These are phyloP conservation scores for Silene uniflora DNA, from an alignment of 148 eudicot genomes.

Conservation along the genomic window DNA sequence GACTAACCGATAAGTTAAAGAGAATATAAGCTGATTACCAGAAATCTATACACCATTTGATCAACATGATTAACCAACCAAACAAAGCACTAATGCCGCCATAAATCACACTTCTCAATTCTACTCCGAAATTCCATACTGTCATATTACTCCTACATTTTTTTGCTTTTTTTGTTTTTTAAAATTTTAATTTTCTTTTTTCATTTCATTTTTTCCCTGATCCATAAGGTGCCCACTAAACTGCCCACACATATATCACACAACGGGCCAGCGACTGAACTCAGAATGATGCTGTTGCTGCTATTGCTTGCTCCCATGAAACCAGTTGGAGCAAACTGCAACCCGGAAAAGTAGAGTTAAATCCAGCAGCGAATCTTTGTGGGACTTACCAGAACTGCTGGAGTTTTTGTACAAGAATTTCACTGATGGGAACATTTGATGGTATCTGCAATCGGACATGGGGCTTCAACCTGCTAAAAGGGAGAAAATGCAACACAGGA, in stretches of 20 bases:
- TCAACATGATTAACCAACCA: neutral
- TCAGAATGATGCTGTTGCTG: conserved; percentile 16
- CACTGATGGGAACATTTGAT: conserved; percentile 5
- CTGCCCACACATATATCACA: conserved; percentile 13
- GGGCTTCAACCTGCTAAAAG: conserved; percentile 43
- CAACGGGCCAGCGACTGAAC: conserved; percentile 9
- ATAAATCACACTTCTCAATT: conserved; percentile 15
- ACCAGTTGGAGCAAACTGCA: conserved; percentile 16
- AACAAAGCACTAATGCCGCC: conserved; percentile 5
- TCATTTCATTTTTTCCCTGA: neutral
- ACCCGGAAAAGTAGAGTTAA: conserved; percentile 35
- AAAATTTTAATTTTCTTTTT: neutral
- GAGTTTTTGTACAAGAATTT: conserved; percentile 17
- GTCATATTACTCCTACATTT: neutral
- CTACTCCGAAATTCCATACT: neutral
- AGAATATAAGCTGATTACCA: neutral
- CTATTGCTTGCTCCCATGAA: conserved; percentile 10
- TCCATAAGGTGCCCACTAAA: neutral
- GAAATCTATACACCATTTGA: neutral
- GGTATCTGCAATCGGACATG: conserved; percentile 26
- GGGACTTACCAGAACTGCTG: conserved; percentile 34
- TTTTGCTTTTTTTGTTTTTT: neutral
- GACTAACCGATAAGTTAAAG: neutral
- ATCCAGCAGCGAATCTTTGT: conserved; percentile 30
- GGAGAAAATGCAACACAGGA: conserved; percentile 28